Conservation (phyloP, 495 filamentous ascomycete species). For the Chaetomium cochliodes region DNA sequence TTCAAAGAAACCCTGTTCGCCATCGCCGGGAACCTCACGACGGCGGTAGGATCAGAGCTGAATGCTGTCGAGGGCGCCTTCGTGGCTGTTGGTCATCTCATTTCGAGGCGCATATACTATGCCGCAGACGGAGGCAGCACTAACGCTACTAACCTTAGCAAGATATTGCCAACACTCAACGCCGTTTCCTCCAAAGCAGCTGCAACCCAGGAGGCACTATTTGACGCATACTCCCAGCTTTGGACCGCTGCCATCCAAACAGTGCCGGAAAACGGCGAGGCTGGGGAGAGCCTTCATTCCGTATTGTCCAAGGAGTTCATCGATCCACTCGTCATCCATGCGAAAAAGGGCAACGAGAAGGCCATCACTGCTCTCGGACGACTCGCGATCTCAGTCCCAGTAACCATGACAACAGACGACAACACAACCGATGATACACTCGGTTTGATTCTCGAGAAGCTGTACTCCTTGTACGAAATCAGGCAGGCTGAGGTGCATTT, state of each 20-base stretch:
- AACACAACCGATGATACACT: constrained; percentile 31
- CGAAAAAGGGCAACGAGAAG: constrained; percentile 77
- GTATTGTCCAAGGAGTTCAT: constrained; percentile 40
- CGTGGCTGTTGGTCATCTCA: constrained; percentile 33
- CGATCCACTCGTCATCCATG: constrained; percentile 59
- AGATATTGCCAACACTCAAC: constrained; percentile 28
- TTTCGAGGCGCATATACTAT: constrained; percentile 36
- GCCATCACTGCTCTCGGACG: constrained; percentile 75
- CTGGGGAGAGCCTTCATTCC: background rate
- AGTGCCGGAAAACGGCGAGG: background rate
- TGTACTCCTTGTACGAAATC: constrained; percentile 77
- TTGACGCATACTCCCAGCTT: constrained; percentile 70
- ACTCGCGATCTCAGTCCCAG: constrained; percentile 53
- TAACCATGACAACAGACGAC: constrained; percentile 19
- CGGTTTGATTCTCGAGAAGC: constrained; percentile 53
- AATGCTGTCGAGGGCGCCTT: constrained; percentile 42
- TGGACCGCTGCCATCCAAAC: constrained; percentile 59
- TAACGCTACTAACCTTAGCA: background rate
- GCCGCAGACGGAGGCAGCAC: background rate
- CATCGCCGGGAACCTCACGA: constrained; percentile 28
- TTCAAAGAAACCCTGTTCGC: constrained; percentile 18
- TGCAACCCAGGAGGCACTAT: constrained; percentile 48
- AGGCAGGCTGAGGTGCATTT: constrained; percentile 85
- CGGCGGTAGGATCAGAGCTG: constrained; percentile 37
- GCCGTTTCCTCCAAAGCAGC: constrained; percentile 20